Evolutionary conservation across 352 stramenopile species (phyloP).

Genomic region (Pythium brassicae): DNA sequence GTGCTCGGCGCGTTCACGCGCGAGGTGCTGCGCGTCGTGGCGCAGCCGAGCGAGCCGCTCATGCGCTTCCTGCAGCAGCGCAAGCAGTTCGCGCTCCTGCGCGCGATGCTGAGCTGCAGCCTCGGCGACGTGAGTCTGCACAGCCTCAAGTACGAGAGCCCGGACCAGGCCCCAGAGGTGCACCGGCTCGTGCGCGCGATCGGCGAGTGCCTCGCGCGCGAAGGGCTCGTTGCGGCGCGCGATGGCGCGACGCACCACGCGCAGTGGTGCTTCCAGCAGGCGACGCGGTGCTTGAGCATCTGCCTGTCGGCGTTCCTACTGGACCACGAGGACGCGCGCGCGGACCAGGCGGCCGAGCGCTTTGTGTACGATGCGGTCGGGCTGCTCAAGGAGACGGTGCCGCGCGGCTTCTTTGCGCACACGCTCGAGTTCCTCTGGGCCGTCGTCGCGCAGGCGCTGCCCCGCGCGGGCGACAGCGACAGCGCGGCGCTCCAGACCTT

Average conservation of each 20-base stretch:
- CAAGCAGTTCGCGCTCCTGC: conserved; percentile 59
- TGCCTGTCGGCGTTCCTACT: conserved; percentile 56
- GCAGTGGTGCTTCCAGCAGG: conserved; percentile 65
- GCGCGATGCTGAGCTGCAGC: conserved; percentile 61
- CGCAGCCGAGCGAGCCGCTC: conserved; percentile 46
- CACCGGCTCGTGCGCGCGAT: conserved; percentile 57
- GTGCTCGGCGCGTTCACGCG: conserved; percentile 51
- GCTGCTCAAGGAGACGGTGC: conserved; percentile 63
- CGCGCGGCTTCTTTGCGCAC: conserved; percentile 48
- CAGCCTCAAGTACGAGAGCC: conserved; percentile 23
- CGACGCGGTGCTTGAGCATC: conserved; percentile 67
- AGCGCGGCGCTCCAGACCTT: conserved; percentile 53
- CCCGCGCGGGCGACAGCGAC: conserved; percentile 25
- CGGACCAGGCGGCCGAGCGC: conserved; percentile 31
- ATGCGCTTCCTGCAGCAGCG: conserved; percentile 63
- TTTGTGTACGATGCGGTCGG: conserved; percentile 65
- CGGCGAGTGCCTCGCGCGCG: conserved; percentile 57
- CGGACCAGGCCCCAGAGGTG: conserved; percentile 24
- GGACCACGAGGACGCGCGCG: conserved; percentile 26
- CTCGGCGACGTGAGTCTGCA: conserved; percentile 57
- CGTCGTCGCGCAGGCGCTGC: conserved; percentile 51
- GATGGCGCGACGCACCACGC: conserved; percentile 34
- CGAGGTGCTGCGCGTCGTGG: conserved; percentile 51
- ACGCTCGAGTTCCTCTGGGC: conserved; percentile 64
- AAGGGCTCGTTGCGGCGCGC: conserved; percentile 39